phyloP scores from a whole-genome alignment of 164 flowering plant species.

The Sextonia rubra region DNA sequence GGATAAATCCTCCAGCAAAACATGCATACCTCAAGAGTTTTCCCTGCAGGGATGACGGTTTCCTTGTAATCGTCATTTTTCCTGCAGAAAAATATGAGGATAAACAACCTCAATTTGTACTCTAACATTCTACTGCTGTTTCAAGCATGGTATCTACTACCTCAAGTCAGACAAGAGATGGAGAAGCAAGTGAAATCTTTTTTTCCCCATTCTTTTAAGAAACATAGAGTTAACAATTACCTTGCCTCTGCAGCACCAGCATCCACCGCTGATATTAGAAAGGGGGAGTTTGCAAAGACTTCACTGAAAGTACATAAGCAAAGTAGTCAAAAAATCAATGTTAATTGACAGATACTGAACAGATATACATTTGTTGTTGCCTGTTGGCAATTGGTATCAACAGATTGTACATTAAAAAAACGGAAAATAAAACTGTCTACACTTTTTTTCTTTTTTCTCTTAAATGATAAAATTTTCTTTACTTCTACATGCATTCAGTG shows the following conservation, averaged over 20 bases:
- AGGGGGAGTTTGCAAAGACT: slow-evolving; percentile 88
- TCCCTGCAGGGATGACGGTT: slow-evolving; percentile 71
- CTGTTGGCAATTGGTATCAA: too few species aligned
- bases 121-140: background rate
- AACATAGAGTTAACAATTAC: slow-evolving; percentile 22
- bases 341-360: too few species aligned
- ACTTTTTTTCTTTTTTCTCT: too few species aligned
- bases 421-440: too few species aligned
- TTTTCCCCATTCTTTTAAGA: too few species aligned
- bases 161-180: background rate
- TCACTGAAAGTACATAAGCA: slow-evolving; percentile 38
- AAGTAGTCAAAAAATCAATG: background rate
- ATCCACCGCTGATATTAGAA: slow-evolving; percentile 84
- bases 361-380: too few species aligned
- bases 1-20: background rate
- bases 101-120: background rate
- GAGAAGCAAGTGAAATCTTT: too few species aligned
- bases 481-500: background rate
- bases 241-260: slow-evolving; percentile 58
- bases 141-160: background rate
- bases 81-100: slow-evolving; percentile 26
- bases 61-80: slow-evolving; percentile 74
- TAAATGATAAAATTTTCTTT: background rate
- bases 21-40: slow-evolving; percentile 66
- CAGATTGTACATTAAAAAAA: too few species aligned